Evolutionary conservation across 129 eudicot species (phyloP).

Genomic region (Gnaphalium uliginosum): DNA sequence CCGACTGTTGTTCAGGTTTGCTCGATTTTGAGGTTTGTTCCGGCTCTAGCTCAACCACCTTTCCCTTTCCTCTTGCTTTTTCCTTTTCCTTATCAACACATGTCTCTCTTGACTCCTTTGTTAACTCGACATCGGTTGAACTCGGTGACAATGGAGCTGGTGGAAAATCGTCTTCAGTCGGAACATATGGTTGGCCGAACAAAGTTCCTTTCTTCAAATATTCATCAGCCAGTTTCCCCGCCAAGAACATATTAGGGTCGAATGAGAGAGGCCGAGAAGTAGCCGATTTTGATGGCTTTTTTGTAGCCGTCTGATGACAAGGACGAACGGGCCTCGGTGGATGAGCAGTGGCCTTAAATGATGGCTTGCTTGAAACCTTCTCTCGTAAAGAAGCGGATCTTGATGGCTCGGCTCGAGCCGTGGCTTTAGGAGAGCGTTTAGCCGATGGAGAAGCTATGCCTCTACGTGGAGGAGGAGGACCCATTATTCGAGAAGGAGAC

Average conservation of each 20-base stretch:
- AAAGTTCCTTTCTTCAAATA: not conserved
- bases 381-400: not conserved
- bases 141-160: not conserved
- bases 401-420: constrained; percentile 20
- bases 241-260: not conserved
- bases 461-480: too few relatives aligned
- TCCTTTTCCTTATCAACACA: not conserved
- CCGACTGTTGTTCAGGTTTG: not conserved
- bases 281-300: not conserved
- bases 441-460: too few relatives aligned
- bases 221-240: not conserved
- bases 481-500: too few relatives aligned
- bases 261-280: not conserved
- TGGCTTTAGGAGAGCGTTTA: not conserved
- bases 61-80: not conserved
- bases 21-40: not conserved
- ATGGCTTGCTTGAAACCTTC: not conserved
- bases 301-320: not conserved
- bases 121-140: not conserved
- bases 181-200: not conserved
- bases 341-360: not conserved
- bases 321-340: not conserved
- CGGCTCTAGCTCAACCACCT: not conserved
- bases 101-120: not conserved
- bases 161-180: not conserved